Evolutionary conservation across 768 basidiomycete genomes (phyloP).

Genomic region (Mrakia blollopis): DNA sequence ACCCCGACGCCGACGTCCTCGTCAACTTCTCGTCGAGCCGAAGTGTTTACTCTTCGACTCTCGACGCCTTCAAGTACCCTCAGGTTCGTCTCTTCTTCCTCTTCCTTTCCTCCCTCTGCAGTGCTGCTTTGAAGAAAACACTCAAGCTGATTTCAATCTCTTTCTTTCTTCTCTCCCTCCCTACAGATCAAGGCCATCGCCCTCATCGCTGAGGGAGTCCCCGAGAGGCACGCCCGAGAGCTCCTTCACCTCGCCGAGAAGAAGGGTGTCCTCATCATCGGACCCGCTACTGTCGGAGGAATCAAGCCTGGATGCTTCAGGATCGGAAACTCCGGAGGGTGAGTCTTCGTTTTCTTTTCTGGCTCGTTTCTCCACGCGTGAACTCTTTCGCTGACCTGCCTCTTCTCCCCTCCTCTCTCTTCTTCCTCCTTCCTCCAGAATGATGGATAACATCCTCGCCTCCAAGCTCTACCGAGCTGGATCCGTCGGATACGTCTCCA

Average conservation of each 20-base stretch:
- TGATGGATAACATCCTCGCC: constrained; percentile 86
- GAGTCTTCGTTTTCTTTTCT: constrained; percentile 41
- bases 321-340: constrained; percentile 98
- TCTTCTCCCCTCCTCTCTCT: neutral
- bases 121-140: too few species aligned
- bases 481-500: constrained; percentile 97
- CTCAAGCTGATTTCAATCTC: constrained; percentile 43
- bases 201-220: constrained; percentile 97
- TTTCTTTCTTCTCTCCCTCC: constrained; percentile 34
- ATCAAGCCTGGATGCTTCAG: constrained; percentile 99
- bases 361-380: neutral
- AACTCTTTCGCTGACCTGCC: constrained; percentile 45
- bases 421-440: neutral
- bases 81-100: constrained; percentile 39
- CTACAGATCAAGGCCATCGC: constrained; percentile 64
- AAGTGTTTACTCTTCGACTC: constrained; percentile 87
- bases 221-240: constrained; percentile 93
- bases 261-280: constrained; percentile 85
- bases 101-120: neutral
- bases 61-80: constrained; percentile 75
- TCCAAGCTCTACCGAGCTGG: constrained; percentile 98
- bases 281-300: constrained; percentile 97
- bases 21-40: constrained; percentile 97
- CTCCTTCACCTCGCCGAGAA: constrained; percentile 81
- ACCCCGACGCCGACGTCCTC: constrained; percentile 91